These are phyloP conservation scores for Phytophthora pini DNA, from an alignment of 352 stramenopile species.

Conservation along the genomic window DNA sequence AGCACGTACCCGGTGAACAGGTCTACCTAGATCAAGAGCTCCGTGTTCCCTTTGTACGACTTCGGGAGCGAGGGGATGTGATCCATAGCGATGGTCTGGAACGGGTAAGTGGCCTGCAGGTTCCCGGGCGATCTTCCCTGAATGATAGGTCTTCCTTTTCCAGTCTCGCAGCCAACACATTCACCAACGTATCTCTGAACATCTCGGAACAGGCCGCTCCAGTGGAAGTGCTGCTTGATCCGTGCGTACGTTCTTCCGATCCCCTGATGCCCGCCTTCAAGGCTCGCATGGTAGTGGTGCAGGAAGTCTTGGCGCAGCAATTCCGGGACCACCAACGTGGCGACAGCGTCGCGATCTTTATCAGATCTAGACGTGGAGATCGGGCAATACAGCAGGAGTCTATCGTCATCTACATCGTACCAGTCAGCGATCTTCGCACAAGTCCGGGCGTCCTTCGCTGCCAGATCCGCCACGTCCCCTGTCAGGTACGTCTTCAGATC, in stretches of 20 bases:
- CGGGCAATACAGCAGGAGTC: not conserved
- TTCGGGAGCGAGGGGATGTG: conserved; percentile 6
- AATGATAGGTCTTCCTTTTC: conserved; percentile 5
- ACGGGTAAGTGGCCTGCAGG: too few relatives aligned
- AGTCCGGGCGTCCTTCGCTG: not conserved
- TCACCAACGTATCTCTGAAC: not conserved
- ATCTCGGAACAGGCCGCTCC: not conserved
- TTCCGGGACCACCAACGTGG: not conserved
- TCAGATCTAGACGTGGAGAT: not conserved
- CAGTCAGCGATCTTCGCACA: conserved; percentile 4
- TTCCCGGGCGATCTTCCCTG: not conserved
- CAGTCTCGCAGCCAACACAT: conserved; percentile 9
- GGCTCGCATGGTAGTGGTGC: conserved; percentile 2
- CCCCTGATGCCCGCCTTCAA: not conserved
- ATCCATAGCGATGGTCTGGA: too few relatives aligned
- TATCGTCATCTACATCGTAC: conserved; percentile 2
- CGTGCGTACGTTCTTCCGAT: not conserved
- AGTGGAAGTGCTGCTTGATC: conserved; percentile 2
- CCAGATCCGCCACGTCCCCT: not conserved
- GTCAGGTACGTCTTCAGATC: conserved; percentile 1
- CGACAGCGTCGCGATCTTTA: conserved; percentile 1
- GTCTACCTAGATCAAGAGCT: conserved; percentile 12
- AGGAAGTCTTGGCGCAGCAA: not conserved
- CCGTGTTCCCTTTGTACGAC: conserved; percentile 14
- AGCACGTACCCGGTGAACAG: conserved; percentile 9